Evolutionary conservation across 805 yeast genomes (phyloP).

Genomic region (Spencermartinsiella europaea): DNA sequence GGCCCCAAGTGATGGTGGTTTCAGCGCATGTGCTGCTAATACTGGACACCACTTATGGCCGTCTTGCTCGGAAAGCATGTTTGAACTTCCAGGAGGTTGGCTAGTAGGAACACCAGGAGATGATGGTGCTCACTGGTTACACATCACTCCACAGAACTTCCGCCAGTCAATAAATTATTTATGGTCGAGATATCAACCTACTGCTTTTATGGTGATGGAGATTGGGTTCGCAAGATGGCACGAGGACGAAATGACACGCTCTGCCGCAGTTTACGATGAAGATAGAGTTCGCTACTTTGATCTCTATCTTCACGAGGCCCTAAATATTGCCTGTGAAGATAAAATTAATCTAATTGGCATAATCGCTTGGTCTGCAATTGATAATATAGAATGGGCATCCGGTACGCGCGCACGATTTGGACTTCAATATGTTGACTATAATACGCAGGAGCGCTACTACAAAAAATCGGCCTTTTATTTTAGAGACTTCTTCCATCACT

Average conservation of each 20-base stretch:
- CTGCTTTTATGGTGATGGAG: conserved; percentile 27
- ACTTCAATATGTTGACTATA: conserved; percentile 14
- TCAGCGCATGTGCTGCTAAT: conserved; percentile 27
- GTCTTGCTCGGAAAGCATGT: conserved; percentile 21
- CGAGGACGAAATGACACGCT: conserved; percentile 26
- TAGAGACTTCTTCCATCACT: conserved; percentile 15
- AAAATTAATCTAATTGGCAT: conserved; percentile 29
- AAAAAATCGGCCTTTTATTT: conserved; percentile 16
- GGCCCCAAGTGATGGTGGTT: conserved; percentile 13
- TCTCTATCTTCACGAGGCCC: conserved; percentile 26
- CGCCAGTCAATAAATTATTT: conserved; percentile 11
- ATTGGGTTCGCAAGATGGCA: conserved; percentile 32
- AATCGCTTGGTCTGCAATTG: conserved; percentile 32
- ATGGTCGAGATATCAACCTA: conserved; percentile 26
- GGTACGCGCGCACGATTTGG: conserved; percentile 16
- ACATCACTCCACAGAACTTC: conserved; percentile 18
- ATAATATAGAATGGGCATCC: conserved; percentile 33
- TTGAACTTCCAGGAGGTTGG: conserved; percentile 19
- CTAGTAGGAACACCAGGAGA: conserved; percentile 15
- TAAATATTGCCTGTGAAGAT: conserved; percentile 24
- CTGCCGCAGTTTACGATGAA: conserved; percentile 28
- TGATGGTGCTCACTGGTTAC: conserved; percentile 25
- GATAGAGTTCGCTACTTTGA: conserved; percentile 30
- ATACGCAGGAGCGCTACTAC: conserved; percentile 10
- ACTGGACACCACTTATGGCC: conserved; percentile 26